Percentiles rank a stretch among this genome's conserved stretches.
phyloP scores from a whole-genome alignment of 2,329 filamentous ascomycete genomes.

The Calycina herbarum region DNA sequence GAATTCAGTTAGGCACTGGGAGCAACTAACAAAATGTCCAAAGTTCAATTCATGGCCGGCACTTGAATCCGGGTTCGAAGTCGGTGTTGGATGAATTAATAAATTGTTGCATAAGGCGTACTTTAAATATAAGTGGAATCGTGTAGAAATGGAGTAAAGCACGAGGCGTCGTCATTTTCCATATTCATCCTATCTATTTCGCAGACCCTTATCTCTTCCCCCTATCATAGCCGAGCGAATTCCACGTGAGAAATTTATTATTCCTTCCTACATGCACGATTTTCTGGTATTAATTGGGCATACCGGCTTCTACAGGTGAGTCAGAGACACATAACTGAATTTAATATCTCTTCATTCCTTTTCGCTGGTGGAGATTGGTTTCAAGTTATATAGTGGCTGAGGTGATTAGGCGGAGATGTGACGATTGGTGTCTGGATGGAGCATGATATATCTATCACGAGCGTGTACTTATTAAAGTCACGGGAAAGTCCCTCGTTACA shows the following conservation, averaged over 20 bases:
- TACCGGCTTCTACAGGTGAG: background rate
- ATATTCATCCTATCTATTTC: constrained; percentile 13
- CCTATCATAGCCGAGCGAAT: constrained; percentile 1
- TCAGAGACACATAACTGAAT: background rate
- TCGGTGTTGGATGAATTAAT: background rate
- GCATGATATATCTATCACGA: background rate
- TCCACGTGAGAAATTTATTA: background rate
- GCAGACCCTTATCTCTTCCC: constrained; percentile 1
- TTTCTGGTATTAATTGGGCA: background rate
- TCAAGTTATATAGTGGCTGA: background rate
- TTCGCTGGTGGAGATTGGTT: background rate
- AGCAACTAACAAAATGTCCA: background rate
- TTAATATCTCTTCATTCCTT: background rate
- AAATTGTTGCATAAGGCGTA: background rate
- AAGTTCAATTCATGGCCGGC: background rate
- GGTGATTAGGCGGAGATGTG: background rate
- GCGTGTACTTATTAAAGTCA: background rate
- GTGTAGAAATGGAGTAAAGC: background rate
- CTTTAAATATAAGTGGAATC: background rate
- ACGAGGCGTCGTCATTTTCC: constrained; percentile 10
- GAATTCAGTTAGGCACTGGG: background rate
- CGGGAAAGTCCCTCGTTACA: background rate
- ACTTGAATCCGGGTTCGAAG: background rate
- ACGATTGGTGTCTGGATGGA: background rate
- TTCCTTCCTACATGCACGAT: background rate